A percentile compares a stretch with the other conserved stretches of the same genome.
Conservation (phyloP, 2,329 filamentous ascomycete genomes). For the Sarocladium brachiariae region DNA sequence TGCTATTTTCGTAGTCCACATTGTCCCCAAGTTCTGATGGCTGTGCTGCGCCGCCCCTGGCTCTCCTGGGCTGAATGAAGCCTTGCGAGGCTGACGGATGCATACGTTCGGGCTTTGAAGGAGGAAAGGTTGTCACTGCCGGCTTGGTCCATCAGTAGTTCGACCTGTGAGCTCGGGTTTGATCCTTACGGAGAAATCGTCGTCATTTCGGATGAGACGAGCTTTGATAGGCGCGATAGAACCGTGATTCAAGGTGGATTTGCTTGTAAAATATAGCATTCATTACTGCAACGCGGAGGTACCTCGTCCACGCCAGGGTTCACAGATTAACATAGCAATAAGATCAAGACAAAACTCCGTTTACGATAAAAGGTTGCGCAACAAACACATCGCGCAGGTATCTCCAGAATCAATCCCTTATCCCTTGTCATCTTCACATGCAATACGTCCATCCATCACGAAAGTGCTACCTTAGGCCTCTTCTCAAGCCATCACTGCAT, state of each 20-base stretch:
- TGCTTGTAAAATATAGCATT: no score
- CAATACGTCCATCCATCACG: not conserved
- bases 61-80: not conserved
- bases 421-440: slow-evolving; percentile 6
- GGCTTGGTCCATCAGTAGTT: no score
- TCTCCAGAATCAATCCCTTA: not conserved
- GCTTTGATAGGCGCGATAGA: no score
- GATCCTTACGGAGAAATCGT: no score
- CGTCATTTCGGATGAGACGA: no score
- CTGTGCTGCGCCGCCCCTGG: slow-evolving; percentile 4
- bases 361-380: not conserved
- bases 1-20: not conserved
- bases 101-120: no score
- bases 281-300: slow-evolving; percentile 6
- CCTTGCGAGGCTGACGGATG: no score
- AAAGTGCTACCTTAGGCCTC: no score
- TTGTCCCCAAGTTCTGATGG: not conserved
- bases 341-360: not conserved
- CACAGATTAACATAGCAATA: no score
- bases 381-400: not conserved
- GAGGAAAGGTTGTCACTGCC: no score
- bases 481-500: slow-evolving; percentile 22
- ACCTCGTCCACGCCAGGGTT: not conserved
- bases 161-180: no score
- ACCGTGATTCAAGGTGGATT: no score